These are phyloP conservation scores for Aspergillus terreus DNA, from an alignment of 2,329 filamentous ascomycete genomes.

Conservation along the genomic window DNA sequence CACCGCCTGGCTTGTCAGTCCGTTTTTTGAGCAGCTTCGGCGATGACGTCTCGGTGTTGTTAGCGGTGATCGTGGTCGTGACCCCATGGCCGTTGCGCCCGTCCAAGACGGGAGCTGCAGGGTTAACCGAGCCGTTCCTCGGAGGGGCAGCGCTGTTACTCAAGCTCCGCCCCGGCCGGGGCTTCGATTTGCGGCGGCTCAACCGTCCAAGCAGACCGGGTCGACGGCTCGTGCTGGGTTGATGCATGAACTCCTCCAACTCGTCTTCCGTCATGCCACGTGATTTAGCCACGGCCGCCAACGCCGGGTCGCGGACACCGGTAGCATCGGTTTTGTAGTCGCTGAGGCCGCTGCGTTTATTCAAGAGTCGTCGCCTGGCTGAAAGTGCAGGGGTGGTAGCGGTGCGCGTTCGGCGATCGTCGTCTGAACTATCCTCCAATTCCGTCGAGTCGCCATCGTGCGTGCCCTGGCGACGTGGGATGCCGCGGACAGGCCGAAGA, in stretches of 20 bases:
- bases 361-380: slow-evolving; percentile 4
- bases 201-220: slow-evolving; percentile 31
- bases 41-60: slow-evolving; percentile 15
- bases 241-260: slow-evolving; percentile 32
- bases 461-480: slow-evolving; percentile 54
- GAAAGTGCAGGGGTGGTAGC: slow-evolving; percentile 17
- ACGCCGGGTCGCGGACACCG: slow-evolving; percentile 21
- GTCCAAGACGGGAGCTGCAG: slow-evolving; percentile 12
- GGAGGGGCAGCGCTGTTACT: neutral
- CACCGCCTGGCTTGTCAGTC: slow-evolving; percentile 16
- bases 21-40: slow-evolving; percentile 28
- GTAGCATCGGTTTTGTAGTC: neutral
- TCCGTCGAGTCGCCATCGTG: slow-evolving; percentile 62
- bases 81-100: slow-evolving; percentile 8
- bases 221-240: slow-evolving; percentile 26
- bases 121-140: slow-evolving; percentile 23
- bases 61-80: slow-evolving; percentile 20
- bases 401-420: slow-evolving; percentile 11
- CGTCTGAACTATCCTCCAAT: slow-evolving; percentile 58
- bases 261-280: slow-evolving; percentile 51
- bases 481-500: slow-evolving; percentile 56
- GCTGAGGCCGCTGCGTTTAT: neutral
- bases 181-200: slow-evolving; percentile 26
- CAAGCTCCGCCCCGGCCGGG: slow-evolving; percentile 32
- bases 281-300: slow-evolving; percentile 43